Evolutionary conservation across 1,284 basidiomycete genomes (phyloP).

Genomic region (Apiotrichum porosum): DNA sequence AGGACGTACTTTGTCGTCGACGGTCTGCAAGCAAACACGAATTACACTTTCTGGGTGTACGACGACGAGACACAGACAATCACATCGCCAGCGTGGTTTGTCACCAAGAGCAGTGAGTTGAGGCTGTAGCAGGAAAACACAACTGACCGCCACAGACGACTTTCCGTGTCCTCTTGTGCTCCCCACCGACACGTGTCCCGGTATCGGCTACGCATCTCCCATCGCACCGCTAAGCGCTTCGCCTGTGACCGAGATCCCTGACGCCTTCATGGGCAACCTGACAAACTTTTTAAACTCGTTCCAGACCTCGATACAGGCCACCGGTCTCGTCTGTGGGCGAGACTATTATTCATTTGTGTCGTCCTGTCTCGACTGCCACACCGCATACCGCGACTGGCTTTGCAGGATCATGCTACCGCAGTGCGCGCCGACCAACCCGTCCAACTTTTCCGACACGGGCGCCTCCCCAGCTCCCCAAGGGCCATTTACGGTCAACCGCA

Average conservation of each 20-base stretch:
- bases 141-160: constrained; percentile 50
- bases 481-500: constrained; percentile 47
- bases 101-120: constrained; percentile 42
- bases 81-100: constrained; percentile 38
- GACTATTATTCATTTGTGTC: constrained; percentile 74
- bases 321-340: constrained; percentile 60
- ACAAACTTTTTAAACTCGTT: constrained; percentile 58
- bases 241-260: constrained; percentile 53
- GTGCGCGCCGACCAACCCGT: constrained; percentile 53
- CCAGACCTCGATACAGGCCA: constrained; percentile 61
- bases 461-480: constrained; percentile 31
- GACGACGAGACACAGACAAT: constrained; percentile 17
- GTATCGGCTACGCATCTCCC: constrained; percentile 65
- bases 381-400: constrained; percentile 71
- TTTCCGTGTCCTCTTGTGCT: constrained; percentile 70
- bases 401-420: constrained; percentile 68
- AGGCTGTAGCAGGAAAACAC: not conserved
- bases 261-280: constrained; percentile 55
- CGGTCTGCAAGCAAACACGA: constrained; percentile 26
- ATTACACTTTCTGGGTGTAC: constrained; percentile 44
- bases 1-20: constrained; percentile 29
- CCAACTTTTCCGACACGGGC: constrained; percentile 19
- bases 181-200: constrained; percentile 68
- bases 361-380: constrained; percentile 68
- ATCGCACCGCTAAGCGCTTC: constrained; percentile 48